phyloP scores from a whole-genome alignment of 352 stramenopile species.

The Pythium pectinolyticum region DNA sequence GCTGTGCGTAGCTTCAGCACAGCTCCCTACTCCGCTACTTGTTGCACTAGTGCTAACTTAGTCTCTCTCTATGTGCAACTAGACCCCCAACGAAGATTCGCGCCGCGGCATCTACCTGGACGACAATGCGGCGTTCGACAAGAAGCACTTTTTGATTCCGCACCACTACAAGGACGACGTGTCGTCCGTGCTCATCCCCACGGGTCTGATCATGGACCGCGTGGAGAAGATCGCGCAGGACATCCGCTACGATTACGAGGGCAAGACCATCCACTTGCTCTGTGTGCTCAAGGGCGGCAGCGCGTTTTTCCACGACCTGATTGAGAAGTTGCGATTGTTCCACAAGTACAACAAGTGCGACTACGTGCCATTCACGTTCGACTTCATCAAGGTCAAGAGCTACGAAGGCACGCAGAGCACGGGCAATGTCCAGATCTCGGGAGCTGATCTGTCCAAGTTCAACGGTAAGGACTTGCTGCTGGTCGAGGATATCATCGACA shows the following conservation, averaged over 20 bases:
- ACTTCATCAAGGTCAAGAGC: slow-evolving; percentile 94
- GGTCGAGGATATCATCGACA: slow-evolving; percentile 98
- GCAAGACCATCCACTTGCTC: slow-evolving; percentile 89
- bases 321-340: slow-evolving; percentile 80
- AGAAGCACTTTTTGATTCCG: slow-evolving; percentile 78
- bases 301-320: slow-evolving; percentile 89
- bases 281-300: slow-evolving; percentile 91
- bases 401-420: slow-evolving; percentile 92
- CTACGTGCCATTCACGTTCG: slow-evolving; percentile 92
- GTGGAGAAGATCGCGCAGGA: slow-evolving; percentile 92
- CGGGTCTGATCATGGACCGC: slow-evolving; percentile 89
- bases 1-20: slow-evolving; percentile 18
- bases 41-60: background rate
- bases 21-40: background rate
- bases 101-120: slow-evolving; percentile 58
- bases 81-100: slow-evolving; percentile 24
- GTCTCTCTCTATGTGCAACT: slow-evolving; percentile 5
- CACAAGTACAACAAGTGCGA: slow-evolving; percentile 89
- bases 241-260: slow-evolving; percentile 88
- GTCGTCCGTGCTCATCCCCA: slow-evolving; percentile 87
- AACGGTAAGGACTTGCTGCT: slow-evolving; percentile 92
- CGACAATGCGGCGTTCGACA: slow-evolving; percentile 64
- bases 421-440: slow-evolving; percentile 91
- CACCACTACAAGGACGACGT: slow-evolving; percentile 82
- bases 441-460: slow-evolving; percentile 83